Conservation (phyloP, 1,139 yeast genomes). For the Fermentozyma sake region DNA sequence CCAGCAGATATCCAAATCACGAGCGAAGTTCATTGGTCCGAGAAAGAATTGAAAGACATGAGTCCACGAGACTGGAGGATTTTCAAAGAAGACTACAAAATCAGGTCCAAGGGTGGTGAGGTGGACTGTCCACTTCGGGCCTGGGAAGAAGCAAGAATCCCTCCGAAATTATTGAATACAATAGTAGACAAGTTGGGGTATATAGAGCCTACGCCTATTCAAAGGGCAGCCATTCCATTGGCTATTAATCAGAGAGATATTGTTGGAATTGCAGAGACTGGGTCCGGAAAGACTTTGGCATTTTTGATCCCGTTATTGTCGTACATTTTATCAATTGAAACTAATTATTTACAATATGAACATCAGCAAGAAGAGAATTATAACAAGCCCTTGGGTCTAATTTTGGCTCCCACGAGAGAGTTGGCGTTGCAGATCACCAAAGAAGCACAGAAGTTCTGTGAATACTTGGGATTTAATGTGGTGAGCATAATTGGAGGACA, state of each 20-base stretch:
- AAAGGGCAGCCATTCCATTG: conserved; percentile 80
- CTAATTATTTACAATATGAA: conserved; percentile 32
- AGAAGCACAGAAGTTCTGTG: conserved; percentile 55
- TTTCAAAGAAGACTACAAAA: conserved; percentile 72
- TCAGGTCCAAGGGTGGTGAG: conserved; percentile 52
- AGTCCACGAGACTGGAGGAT: conserved; percentile 85
- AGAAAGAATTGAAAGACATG: conserved; percentile 64
- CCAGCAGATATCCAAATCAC: conserved; percentile 12
- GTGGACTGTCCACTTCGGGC: conserved; percentile 59
- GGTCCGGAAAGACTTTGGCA: conserved; percentile 92
- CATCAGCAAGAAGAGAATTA: conserved; percentile 25
- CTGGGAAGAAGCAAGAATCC: conserved; percentile 66
- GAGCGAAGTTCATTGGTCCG: conserved; percentile 59
- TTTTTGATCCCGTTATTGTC: conserved; percentile 73
- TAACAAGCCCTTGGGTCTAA: conserved; percentile 50
- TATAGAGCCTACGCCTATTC: conserved; percentile 79
- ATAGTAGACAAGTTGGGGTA: conserved; percentile 40
- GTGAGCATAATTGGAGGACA: conserved; percentile 89
- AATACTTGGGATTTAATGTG: conserved; percentile 40
- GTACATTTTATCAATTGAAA: conserved; percentile 43
- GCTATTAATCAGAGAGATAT: conserved; percentile 60
- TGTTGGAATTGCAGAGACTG: conserved; percentile 92
- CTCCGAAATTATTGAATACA: conserved; percentile 35
- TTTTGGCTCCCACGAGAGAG: conserved; percentile 91
- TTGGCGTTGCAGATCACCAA: conserved; percentile 79